Evolutionary conservation across 495 filamentous ascomycete genomes (phyloP).

Genomic region (Xylaria longipes): DNA sequence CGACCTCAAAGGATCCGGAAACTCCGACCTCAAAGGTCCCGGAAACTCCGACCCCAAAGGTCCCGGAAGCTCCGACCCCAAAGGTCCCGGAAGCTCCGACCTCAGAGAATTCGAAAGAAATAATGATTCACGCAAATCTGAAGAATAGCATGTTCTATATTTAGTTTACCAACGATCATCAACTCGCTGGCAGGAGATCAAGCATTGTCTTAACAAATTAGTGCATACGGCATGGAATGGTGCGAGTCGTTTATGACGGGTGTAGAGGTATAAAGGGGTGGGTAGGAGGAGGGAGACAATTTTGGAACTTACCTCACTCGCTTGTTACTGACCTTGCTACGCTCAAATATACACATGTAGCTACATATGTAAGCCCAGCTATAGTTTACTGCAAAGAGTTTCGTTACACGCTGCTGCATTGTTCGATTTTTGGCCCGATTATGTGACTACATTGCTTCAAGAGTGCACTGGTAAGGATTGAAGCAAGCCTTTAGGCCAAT

Average conservation of each 20-base stretch:
- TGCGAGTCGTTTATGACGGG: not conserved
- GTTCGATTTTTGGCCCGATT: not conserved
- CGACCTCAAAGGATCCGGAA: too few relatives aligned
- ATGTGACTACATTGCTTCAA: not conserved
- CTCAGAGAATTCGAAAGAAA: constrained; percentile 35
- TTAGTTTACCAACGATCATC: constrained; percentile 31
- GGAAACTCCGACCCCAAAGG: too few relatives aligned
- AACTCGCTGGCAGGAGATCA: not conserved
- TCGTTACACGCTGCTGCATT: not conserved
- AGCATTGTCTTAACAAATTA: not conserved
- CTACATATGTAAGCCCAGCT: not conserved
- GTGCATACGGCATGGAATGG: not conserved
- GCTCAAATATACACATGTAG: not conserved
- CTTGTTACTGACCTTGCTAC: not conserved
- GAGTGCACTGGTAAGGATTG: not conserved
- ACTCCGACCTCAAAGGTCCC: too few relatives aligned
- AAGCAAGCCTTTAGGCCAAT: not conserved
- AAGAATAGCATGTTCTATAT: constrained; percentile 73
- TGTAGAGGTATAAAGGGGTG: not conserved
- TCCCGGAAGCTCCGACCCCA: not conserved
- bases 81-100: not conserved
- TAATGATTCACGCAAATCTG: constrained; percentile 52
- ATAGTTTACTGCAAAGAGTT: not conserved
- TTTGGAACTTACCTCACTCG: not conserved
- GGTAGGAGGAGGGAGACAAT: not conserved